Percentiles rank a stretch among this genome's conserved stretches.
Evolutionary conservation across 1,139 yeast genomes (phyloP).

Genomic region (Nadsonia commutata): DNA sequence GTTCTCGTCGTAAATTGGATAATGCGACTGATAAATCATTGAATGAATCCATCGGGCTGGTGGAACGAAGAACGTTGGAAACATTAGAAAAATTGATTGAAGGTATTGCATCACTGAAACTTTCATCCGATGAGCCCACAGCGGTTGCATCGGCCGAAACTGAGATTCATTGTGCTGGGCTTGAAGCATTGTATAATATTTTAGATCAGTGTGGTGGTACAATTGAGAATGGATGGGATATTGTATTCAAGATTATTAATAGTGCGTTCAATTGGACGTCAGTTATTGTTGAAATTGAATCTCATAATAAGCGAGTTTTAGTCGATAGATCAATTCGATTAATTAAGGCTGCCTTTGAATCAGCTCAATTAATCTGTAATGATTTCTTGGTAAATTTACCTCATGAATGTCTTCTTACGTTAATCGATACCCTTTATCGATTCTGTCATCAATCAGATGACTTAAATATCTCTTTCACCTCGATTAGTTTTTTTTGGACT

Average conservation of each 20-base stretch:
- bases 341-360: slow-evolving; percentile 56
- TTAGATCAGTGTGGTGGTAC: slow-evolving; percentile 62
- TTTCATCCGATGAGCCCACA: slow-evolving; percentile 13
- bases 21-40: slow-evolving; percentile 17
- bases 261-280: slow-evolving; percentile 41
- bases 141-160: slow-evolving; percentile 15
- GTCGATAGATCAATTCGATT: slow-evolving; percentile 23
- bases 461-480: slow-evolving; percentile 74
- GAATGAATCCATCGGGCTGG: slow-evolving; percentile 2
- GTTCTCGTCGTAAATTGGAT: slow-evolving; percentile 13
- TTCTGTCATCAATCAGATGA: slow-evolving; percentile 62
- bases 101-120: slow-evolving; percentile 7
- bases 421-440: slow-evolving; percentile 56
- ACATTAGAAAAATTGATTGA: slow-evolving; percentile 8
- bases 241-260: slow-evolving; percentile 53
- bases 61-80: slow-evolving; percentile 9
- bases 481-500: slow-evolving; percentile 85
- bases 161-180: slow-evolving; percentile 48
- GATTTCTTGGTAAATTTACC: slow-evolving; percentile 71
- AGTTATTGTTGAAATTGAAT: not conserved
- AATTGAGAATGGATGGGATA: slow-evolving; percentile 52
- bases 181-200: slow-evolving; percentile 51
- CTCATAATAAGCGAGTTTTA: slow-evolving; percentile 20
- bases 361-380: slow-evolving; percentile 67
- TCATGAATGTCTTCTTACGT: slow-evolving; percentile 34